phyloP scores from a whole-genome alignment of 2,329 filamentous ascomycete genomes.

The Talaromyces funiculosus region DNA sequence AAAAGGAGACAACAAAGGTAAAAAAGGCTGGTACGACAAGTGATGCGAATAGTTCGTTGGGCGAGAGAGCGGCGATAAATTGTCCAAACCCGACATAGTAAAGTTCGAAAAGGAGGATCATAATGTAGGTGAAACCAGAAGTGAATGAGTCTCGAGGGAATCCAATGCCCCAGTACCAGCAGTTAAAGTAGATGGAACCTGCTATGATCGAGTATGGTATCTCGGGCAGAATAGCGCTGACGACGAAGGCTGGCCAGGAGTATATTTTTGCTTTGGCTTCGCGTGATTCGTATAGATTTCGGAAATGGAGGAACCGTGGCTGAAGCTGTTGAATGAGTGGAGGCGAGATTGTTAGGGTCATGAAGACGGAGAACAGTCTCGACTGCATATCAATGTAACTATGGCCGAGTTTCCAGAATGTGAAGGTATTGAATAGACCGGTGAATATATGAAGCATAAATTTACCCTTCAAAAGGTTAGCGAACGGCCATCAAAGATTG shows the following conservation, averaged over 20 bases:
- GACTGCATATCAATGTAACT: conserved; percentile 61
- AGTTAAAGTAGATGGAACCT: conserved; percentile 59
- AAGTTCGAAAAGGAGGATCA: conserved; percentile 61
- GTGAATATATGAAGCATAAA: conserved; percentile 58
- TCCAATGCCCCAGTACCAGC: conserved; percentile 56
- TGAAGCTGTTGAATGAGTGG: conserved; percentile 73
- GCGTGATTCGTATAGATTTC: conserved; percentile 63
- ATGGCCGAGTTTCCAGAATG: conserved; percentile 59
- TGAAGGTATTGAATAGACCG: conserved; percentile 65
- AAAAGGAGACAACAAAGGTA: conserved; percentile 65
- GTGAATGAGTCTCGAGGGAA: conserved; percentile 53
- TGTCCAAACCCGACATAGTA: conserved; percentile 63
- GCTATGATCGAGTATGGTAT: conserved; percentile 64
- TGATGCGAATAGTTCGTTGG: conserved; percentile 62
- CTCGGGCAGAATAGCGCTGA: conserved; percentile 61
- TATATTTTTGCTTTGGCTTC: conserved; percentile 78
- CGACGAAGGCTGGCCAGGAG: conserved; percentile 66
- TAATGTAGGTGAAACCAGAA: conserved; percentile 57
- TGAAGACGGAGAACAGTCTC: conserved; percentile 69
- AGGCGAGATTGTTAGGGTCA: conserved; percentile 68
- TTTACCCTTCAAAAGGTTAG: conserved; percentile 46
- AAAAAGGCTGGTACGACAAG: conserved; percentile 65
- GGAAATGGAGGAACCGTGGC: conserved; percentile 61
- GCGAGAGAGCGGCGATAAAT: conserved; percentile 60
- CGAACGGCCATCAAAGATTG: neutral